A percentile compares a stretch with the other conserved stretches of the same genome.
These are phyloP conservation scores for Teratosphaeria destructans DNA, from an alignment of 2,329 filamentous ascomycete species.

Conservation along the genomic window DNA sequence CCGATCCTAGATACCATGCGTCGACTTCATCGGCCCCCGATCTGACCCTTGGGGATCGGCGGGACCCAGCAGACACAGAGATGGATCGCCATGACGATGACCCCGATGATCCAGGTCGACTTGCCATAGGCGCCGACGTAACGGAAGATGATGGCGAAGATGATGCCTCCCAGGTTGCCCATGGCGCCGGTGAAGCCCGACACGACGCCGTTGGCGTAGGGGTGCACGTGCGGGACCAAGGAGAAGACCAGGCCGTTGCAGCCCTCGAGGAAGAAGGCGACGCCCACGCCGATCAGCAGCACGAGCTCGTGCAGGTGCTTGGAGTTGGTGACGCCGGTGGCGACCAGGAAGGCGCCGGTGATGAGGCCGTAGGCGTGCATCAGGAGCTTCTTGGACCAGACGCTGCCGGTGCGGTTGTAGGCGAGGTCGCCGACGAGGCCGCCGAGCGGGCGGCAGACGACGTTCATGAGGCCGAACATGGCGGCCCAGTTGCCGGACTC, in stretches of 20 bases:
- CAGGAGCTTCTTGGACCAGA: constrained; percentile 57
- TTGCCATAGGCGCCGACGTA: constrained; percentile 61
- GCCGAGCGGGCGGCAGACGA: constrained; percentile 56
- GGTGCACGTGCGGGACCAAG: constrained; percentile 77
- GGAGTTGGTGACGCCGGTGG: constrained; percentile 55
- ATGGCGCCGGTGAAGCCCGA: constrained; percentile 68
- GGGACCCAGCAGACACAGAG: constrained; percentile 54
- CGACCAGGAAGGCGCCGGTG: constrained; percentile 49
- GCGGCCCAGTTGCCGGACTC: constrained; percentile 52
- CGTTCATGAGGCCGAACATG: constrained; percentile 67
- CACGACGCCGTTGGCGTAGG: constrained; percentile 68
- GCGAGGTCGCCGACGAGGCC: constrained; percentile 49
- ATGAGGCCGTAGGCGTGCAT: constrained; percentile 47
- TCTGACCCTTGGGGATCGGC: constrained; percentile 45
- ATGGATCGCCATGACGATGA: constrained; percentile 62
- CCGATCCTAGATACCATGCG: background rate
- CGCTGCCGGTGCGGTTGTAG: constrained; percentile 39
- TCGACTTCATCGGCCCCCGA: constrained; percentile 30
- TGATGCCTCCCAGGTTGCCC: constrained; percentile 75
- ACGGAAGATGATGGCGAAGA: constrained; percentile 76
- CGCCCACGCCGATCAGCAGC: constrained; percentile 62
- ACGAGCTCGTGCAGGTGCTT: constrained; percentile 56
- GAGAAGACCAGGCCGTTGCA: constrained; percentile 81
- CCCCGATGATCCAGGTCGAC: constrained; percentile 72
- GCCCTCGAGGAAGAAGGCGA: constrained; percentile 75